A percentile compares a stretch with the other conserved stretches of the same genome.
Evolutionary conservation across 257 asterid genomes (phyloP).

Genomic region (Salvia rosmarinus): DNA sequence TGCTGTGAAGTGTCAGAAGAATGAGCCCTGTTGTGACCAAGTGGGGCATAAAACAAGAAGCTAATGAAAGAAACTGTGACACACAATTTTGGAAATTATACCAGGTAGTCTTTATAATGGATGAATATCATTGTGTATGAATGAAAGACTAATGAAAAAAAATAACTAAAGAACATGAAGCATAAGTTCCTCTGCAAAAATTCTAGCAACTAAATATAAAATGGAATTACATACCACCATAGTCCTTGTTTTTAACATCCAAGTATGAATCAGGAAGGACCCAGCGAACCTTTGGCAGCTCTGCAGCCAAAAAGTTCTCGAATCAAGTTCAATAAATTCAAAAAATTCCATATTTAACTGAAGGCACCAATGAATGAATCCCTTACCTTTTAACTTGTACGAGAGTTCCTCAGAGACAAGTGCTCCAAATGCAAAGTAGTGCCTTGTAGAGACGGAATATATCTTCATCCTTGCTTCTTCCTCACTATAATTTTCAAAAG

Average conservation of each 20-base stretch:
- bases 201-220: background rate
- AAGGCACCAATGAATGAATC: background rate
- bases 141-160: background rate
- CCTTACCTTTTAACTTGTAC: constrained; percentile 74
- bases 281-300: constrained; percentile 79
- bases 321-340: constrained; percentile 6
- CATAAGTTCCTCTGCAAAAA: background rate
- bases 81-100: background rate
- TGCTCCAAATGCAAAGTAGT: constrained; percentile 97
- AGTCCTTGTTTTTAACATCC: constrained; percentile 88
- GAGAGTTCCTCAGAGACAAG: constrained; percentile 87
- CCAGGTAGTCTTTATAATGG: background rate
- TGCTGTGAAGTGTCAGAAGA: background rate
- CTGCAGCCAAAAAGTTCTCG: constrained; percentile 46
- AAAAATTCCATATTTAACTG: background rate
- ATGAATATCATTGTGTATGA: background rate
- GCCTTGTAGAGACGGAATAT: constrained; percentile 81
- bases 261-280: constrained; percentile 97
- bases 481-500: constrained; percentile 50
- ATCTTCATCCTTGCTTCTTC: constrained; percentile 95
- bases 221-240: constrained; percentile 68
- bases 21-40: background rate
- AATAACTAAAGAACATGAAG: background rate
- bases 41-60: background rate
- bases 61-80: background rate